Evolutionary conservation across 2,329 filamentous ascomycete genomes (phyloP).

Genomic region (Ceratocystiopsis minuta): DNA sequence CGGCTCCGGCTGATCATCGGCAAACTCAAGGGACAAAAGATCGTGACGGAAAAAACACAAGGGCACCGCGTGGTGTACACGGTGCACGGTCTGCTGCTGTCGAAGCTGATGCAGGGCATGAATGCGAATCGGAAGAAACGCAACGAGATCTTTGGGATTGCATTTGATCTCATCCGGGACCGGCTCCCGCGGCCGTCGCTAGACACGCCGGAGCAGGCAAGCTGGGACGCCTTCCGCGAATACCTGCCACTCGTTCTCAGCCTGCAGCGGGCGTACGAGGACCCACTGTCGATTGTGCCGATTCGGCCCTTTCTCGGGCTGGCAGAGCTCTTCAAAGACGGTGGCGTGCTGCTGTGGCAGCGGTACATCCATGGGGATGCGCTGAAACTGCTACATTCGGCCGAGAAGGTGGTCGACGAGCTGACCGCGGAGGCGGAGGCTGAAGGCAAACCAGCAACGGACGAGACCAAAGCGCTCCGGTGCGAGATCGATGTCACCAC

Average conservation of each 20-base stretch:
- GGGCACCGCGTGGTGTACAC: constrained; percentile 6
- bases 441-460: neutral
- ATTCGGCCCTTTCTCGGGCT: constrained; percentile 6
- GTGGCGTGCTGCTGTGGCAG: constrained; percentile 8
- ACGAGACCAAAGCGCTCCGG: constrained; percentile 1
- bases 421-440: neutral
- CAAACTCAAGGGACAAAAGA: constrained; percentile 7
- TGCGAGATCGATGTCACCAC: constrained; percentile 6
- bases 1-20: constrained; percentile 6
- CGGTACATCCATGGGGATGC: constrained; percentile 7
- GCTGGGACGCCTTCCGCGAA: constrained; percentile 8
- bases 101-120: constrained; percentile 5
- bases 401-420: constrained; percentile 6
- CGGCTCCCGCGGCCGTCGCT: constrained; percentile 6
- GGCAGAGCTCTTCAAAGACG: constrained; percentile 8
- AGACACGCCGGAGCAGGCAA: constrained; percentile 6
- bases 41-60: constrained; percentile 3
- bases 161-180: constrained; percentile 6
- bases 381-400: constrained; percentile 6
- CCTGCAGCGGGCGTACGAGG: constrained; percentile 6
- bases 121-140: constrained; percentile 3
- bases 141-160: constrained; percentile 6
- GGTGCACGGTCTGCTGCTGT: constrained; percentile 6
- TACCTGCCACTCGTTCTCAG: constrained; percentile 8
- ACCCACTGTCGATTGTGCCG: constrained; percentile 7